phyloP scores from a whole-genome alignment of 176 grass and related monocot species.

The Musa troglodytarum region DNA sequence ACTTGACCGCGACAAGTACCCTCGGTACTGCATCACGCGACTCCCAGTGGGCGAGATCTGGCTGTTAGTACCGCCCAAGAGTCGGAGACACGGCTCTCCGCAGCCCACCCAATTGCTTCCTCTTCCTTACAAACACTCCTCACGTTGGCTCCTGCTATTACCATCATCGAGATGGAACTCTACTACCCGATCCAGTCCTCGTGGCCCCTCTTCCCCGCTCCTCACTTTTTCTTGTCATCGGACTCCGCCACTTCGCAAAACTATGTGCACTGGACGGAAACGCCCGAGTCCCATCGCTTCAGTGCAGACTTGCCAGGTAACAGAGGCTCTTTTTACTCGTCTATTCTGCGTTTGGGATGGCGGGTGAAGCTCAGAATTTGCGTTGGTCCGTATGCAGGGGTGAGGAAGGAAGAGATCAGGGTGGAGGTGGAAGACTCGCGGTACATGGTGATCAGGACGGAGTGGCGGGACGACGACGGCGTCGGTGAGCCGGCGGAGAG shows the following conservation, averaged over 20 bases:
- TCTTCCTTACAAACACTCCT: neutral
- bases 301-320: constrained; percentile 49
- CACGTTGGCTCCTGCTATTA: neutral
- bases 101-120: neutral
- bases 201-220: constrained; percentile 8
- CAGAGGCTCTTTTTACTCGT: neutral
- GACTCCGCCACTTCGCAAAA: constrained; percentile 16
- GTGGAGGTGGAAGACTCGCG: constrained; percentile 67
- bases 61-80: neutral
- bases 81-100: too few species aligned
- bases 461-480: constrained; percentile 4
- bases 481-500: neutral
- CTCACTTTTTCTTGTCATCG: constrained; percentile 2
- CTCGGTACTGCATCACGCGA: neutral
- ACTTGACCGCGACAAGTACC: too few species aligned
- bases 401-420: constrained; percentile 69
- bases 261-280: constrained; percentile 63
- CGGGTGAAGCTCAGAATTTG: neutral
- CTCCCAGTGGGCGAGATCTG: neutral
- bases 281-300: constrained; percentile 55
- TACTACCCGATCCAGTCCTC: neutral
- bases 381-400: constrained; percentile 16
- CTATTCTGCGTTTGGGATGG: neutral
- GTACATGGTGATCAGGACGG: constrained; percentile 75
- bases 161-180: constrained; percentile 4